phyloP scores from a whole-genome alignment of 768 basidiomycete genomes.

The Russula olivacea region DNA sequence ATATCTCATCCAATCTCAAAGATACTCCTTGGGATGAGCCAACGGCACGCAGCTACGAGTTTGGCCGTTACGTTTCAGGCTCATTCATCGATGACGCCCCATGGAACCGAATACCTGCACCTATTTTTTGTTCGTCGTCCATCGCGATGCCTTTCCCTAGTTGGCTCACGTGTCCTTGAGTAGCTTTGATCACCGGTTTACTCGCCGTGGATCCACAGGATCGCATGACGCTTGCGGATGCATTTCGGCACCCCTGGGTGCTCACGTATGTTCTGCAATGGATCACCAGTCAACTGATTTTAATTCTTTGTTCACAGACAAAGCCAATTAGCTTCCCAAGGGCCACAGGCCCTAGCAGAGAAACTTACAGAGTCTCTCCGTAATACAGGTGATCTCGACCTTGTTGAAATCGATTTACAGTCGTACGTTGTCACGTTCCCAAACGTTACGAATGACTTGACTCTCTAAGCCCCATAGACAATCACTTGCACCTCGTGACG shows the following conservation, averaged over 20 bases:
- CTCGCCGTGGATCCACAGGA: conserved; percentile 62
- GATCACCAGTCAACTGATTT: background rate
- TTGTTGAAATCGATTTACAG: conserved; percentile 54
- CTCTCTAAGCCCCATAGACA: conserved; percentile 25
- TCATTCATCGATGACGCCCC: conserved; percentile 69
- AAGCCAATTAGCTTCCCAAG: conserved; percentile 57
- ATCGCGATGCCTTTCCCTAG: background rate
- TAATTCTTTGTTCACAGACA: conserved; percentile 38
- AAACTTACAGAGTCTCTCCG: conserved; percentile 64
- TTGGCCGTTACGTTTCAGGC: conserved; percentile 63
- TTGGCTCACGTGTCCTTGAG: conserved; percentile 5
- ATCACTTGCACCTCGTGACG: conserved; percentile 44
- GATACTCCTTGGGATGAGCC: conserved; percentile 99
- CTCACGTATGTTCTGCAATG: conserved; percentile 40
- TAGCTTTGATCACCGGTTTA: conserved; percentile 73
- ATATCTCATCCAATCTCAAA: conserved; percentile 31
- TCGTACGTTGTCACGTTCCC: conserved; percentile 30
- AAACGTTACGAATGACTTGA: background rate
- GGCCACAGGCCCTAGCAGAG: conserved; percentile 53
- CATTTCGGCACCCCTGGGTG: conserved; percentile 66
- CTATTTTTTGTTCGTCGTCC: conserved; percentile 54
- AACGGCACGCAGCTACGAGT: conserved; percentile 73
- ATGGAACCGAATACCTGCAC: conserved; percentile 61
- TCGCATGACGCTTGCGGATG: conserved; percentile 58
- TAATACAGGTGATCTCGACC: conserved; percentile 64